Percentiles rank a stretch among this genome's conserved stretches.
Evolutionary conservation across 208 protist genomes (phyloP).

Genomic region (Leishmania lainsoni): DNA sequence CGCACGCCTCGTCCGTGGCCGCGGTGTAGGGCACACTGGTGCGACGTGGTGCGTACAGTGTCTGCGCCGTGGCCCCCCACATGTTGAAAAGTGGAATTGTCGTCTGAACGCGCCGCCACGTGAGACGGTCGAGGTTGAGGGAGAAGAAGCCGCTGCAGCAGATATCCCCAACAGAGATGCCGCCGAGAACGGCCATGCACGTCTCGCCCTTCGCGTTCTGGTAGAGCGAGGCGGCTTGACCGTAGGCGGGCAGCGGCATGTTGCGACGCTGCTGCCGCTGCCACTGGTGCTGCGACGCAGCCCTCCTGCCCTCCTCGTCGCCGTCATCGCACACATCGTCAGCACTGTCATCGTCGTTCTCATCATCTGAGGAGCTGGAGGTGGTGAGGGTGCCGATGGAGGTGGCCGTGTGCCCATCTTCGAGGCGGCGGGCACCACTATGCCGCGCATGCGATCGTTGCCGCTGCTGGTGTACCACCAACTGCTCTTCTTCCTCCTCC

Average conservation of each 20-base stretch:
- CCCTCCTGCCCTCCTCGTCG: neutral
- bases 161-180: constrained; percentile 32
- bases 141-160: constrained; percentile 30
- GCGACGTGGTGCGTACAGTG: constrained; percentile 33
- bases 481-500: neutral
- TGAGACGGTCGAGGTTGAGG: constrained; percentile 39
- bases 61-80: constrained; percentile 63
- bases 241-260: constrained; percentile 60
- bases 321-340: neutral
- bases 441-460: neutral
- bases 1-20: neutral
- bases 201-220: constrained; percentile 18
- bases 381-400: neutral
- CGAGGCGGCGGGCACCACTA: neutral
- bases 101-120: constrained; percentile 39
- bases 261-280: neutral
- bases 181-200: constrained; percentile 54
- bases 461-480: neutral
- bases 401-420: neutral
- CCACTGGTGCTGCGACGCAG: neutral
- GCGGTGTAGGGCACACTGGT: neutral
- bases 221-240: constrained; percentile 47
- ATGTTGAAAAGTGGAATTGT: constrained; percentile 19
- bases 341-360: neutral
- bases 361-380: neutral